Evolutionary conservation across 371 early-diverging fungal species (phyloP).

Genomic region (Dichotomocladium elegans): DNA sequence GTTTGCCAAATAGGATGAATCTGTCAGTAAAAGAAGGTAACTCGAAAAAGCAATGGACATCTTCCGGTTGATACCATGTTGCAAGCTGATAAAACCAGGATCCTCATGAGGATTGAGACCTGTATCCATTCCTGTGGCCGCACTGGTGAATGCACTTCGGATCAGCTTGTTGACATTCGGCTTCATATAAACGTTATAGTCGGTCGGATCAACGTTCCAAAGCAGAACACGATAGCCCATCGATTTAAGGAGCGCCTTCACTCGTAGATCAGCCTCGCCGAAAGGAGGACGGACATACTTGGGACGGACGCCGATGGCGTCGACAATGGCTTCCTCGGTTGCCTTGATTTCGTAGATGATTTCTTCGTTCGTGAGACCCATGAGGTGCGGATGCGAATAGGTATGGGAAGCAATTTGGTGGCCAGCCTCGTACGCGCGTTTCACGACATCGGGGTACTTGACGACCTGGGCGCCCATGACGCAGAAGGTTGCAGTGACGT

Average conservation of each 20-base stretch:
- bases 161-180: constrained; percentile 15
- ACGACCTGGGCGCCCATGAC: constrained; percentile 54
- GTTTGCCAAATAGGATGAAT: too few relatives aligned
- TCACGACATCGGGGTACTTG: constrained; percentile 25
- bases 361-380: constrained; percentile 33
- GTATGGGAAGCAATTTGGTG: constrained; percentile 57
- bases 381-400: constrained; percentile 46
- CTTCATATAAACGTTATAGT: constrained; percentile 31
- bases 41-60: neutral
- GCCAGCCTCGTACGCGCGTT: constrained; percentile 44
- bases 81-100: constrained; percentile 40
- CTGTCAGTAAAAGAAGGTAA: neutral
- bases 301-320: constrained; percentile 52
- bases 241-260: constrained; percentile 36
- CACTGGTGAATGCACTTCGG: constrained; percentile 20
- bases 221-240: constrained; percentile 52
- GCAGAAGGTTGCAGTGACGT: constrained; percentile 69
- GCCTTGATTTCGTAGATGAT: constrained; percentile 38
- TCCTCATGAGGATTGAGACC: constrained; percentile 35
- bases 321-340: constrained; percentile 43
- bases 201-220: constrained; percentile 56
- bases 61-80: constrained; percentile 23
- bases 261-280: constrained; percentile 50
- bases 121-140: constrained; percentile 21
- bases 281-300: constrained; percentile 60